Percentiles rank a stretch among this genome's conserved stretches.
phyloP scores from a whole-genome alignment of 2,329 filamentous ascomycete genomes.

The Phaeophleospora eucalypticola region DNA sequence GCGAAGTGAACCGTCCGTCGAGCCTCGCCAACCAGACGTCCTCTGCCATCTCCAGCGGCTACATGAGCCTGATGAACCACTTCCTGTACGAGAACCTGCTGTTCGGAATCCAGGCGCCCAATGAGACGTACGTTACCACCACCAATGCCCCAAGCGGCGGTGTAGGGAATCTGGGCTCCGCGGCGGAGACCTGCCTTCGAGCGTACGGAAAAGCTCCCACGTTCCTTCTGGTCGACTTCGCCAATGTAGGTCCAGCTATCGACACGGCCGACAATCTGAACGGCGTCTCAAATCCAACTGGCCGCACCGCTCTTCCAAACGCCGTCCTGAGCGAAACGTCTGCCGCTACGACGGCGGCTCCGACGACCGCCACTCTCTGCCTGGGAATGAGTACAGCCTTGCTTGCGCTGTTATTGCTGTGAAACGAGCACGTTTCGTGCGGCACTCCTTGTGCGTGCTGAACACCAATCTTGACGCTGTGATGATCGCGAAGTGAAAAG shows the following conservation, averaged over 20 bases:
- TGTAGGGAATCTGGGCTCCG: conserved; percentile 41
- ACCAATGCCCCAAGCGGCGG: conserved; percentile 43
- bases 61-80: conserved; percentile 49
- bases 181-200: conserved; percentile 37
- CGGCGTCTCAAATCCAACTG: conserved; percentile 19
- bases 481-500: conserved; percentile 13
- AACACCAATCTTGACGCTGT: conserved; percentile 2
- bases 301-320: conserved; percentile 10
- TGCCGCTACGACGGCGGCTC: conserved; percentile 5
- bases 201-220: conserved; percentile 40
- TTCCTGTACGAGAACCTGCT: conserved; percentile 43
- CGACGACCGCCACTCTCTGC: conserved; percentile 12
- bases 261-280: conserved; percentile 40
- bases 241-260: conserved; percentile 44
- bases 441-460: neutral
- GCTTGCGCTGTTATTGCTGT: conserved; percentile 15
- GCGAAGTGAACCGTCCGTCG: conserved; percentile 15
- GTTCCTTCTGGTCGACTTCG: conserved; percentile 44
- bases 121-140: conserved; percentile 34
- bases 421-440: conserved; percentile 11
- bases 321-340: conserved; percentile 12
- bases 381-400: conserved; percentile 15
- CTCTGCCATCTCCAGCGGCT: conserved; percentile 13
- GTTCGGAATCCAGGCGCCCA: conserved; percentile 40
- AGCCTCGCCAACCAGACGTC: conserved; percentile 16